Base-by-base conservation (phyloP, 1,284 basidiomycete species). In the Leccinum fallax region DNA sequence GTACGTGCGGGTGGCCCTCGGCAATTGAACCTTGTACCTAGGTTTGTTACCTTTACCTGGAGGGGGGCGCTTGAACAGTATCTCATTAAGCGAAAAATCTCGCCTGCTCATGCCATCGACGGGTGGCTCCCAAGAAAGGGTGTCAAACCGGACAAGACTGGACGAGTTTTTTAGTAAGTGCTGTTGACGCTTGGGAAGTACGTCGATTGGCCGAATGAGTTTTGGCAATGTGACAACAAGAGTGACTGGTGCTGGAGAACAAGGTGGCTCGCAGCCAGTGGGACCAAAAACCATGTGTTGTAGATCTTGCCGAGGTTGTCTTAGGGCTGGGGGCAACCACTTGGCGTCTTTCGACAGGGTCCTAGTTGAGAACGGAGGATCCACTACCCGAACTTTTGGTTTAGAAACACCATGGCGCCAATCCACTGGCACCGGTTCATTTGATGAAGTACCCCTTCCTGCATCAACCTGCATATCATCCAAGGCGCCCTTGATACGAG, bases 401-500 rank as follows among this genome's bases (percentile, higher is more conserved):
- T 63, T 63, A 58, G 63, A 28, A 58, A 61, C 52, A 60, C 58
- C 28, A 36, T 36, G 19, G 43, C 65, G 70, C 63, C 66, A 62
- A 26, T 74, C 73, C 4, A 46, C 40, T 30, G 53, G 40, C 5
- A 46, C 40, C 34, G 53, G 40, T 46, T 76, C 74, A 30, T 61
- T 69, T 49, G 54, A 63, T 51, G 58, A 54, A 51, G 52, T 13
- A 1, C 59, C 63, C 30, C 64, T 73, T 58, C 63, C 72, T 43
- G 63, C 70, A 53, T 75, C 65, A 32, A 80, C 77, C 59, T 90
- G 86, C 84, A 92, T 90, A 43, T 83, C 84, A 71, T 87, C 84
- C 70, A 97, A 78, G 4, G 89, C 94, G 24, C 92, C 93, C 71
- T 92, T 94, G 69, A 97, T 94, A 32, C 94, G 85, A 6, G 91